Evolutionary conservation across 306 rosid genomes (phyloP).

Genomic region (Notholithocarpus densiflorus): DNA sequence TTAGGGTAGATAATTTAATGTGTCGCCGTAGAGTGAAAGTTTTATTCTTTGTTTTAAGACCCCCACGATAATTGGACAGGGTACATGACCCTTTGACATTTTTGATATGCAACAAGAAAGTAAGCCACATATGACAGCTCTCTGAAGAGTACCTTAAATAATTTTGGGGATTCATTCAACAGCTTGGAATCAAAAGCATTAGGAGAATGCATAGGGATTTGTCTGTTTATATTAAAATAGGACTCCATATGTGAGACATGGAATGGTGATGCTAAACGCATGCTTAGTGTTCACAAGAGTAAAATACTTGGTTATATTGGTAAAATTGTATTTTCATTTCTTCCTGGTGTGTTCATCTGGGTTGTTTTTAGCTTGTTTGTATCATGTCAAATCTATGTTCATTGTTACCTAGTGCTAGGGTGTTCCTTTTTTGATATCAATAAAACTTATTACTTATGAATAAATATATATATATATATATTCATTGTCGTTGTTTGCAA

Average conservation of each 20-base stretch:
- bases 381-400: background rate
- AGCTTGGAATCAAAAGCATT: background rate
- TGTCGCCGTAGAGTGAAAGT: background rate
- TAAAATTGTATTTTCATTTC: background rate
- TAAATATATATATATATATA: no score
- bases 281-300: background rate
- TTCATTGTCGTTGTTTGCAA: background rate
- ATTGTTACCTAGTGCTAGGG: background rate
- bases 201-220: background rate
- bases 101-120: background rate
- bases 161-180: background rate
- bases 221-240: background rate
- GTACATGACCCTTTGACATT: background rate
- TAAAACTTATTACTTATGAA: no score
- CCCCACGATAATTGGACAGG: background rate
- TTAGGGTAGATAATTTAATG: background rate
- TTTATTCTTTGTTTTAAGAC: background rate
- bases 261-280: background rate
- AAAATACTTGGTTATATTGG: no score
- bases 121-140: background rate
- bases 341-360: background rate
- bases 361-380: no score
- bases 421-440: no score
- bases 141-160: background rate
- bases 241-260: background rate